Evolutionary conservation across 208 protist species (phyloP), one percentile per base, ranked within the genome.

Genomic region (Crithidia fasciculata): DNA sequence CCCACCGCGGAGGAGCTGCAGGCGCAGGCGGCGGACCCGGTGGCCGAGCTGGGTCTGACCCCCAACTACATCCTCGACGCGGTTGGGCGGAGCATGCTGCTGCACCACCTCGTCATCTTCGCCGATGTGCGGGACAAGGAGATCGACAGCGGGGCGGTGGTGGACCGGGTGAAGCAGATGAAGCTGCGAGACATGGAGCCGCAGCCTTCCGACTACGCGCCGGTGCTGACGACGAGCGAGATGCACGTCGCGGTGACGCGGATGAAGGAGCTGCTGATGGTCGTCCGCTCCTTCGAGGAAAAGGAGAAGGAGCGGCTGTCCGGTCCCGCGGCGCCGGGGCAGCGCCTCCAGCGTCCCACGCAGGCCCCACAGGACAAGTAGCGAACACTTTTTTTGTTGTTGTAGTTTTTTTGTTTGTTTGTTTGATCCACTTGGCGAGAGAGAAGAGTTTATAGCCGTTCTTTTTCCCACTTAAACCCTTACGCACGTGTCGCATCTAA

Each of bases 11-110:
- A 71, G 13, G 82, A 76, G 64, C 18, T 37, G 41, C 78, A 73
- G 59, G 36, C 67, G 61, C 56, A 78, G 49, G 72, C 72, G 2
- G 55, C 50, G 6, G 81, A 93, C 59, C 80, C 76, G 3, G 80
- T 65, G 5, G 76, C 80, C 36, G 82, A 84, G 71, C 73, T 89
- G 28, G 88, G 84, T 1, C 78, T 91, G 16, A 93, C 84, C 12
- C 90, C 90, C 15, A 87, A 82, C 54, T 76, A 95, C 81, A 82
- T 95, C 36, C 75, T 93, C 53, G 91, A 95, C 67, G 91, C 91
- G 19, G 81, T 95, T 40, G 91, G 88, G n/a, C 86, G 91, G 40
- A 90, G 87, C 54, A 92, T 95, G 83, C 56, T 95, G 80, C 83
- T 95, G 60, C 91, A 95, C 68, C 91, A 95, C 71, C 77, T 95